Percentiles rank a stretch among this genome's conserved stretches.
Evolutionary conservation across 2,329 filamentous ascomycete species (phyloP).

Genomic region (Fusarium sp.): DNA sequence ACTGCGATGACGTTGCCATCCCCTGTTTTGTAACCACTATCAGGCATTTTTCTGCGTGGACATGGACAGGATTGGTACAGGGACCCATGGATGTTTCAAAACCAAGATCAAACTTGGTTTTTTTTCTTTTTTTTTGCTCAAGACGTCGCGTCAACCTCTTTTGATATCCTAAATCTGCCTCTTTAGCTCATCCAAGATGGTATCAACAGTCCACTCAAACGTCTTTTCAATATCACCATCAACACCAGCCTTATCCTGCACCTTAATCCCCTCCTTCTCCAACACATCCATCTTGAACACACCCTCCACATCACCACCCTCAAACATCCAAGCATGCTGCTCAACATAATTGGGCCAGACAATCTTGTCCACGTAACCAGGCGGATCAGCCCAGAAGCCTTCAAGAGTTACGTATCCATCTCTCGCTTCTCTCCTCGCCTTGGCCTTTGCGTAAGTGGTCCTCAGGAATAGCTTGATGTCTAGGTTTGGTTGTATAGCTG

Average conservation of each 20-base stretch:
- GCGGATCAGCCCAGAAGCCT: slow-evolving; percentile 96
- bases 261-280: slow-evolving; percentile 58
- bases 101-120: background rate
- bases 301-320: slow-evolving; percentile 74
- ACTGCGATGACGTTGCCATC: background rate
- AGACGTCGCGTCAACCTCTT: background rate
- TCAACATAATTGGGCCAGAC: slow-evolving; percentile 96
- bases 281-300: slow-evolving; percentile 61
- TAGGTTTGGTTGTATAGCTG: slow-evolving; percentile 70
- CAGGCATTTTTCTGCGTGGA: background rate
- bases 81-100: background rate
- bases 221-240: slow-evolving; percentile 71
- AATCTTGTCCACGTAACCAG: slow-evolving; percentile 91
- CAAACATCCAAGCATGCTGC: slow-evolving; percentile 85
- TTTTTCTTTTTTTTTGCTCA: no score
- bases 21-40: background rate
- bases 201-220: slow-evolving; percentile 76
- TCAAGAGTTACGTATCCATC: slow-evolving; percentile 85
- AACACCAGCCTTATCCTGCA: slow-evolving; percentile 59
- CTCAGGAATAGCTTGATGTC: slow-evolving; percentile 84
- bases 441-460: slow-evolving; percentile 73
- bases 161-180: slow-evolving; percentile 16
- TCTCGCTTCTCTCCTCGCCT: slow-evolving; percentile 73
- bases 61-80: background rate
- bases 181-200: slow-evolving; percentile 64